Base-by-base conservation (phyloP, 192 early-diverging fungal genomes). In the Coemansia javaensis region DNA sequence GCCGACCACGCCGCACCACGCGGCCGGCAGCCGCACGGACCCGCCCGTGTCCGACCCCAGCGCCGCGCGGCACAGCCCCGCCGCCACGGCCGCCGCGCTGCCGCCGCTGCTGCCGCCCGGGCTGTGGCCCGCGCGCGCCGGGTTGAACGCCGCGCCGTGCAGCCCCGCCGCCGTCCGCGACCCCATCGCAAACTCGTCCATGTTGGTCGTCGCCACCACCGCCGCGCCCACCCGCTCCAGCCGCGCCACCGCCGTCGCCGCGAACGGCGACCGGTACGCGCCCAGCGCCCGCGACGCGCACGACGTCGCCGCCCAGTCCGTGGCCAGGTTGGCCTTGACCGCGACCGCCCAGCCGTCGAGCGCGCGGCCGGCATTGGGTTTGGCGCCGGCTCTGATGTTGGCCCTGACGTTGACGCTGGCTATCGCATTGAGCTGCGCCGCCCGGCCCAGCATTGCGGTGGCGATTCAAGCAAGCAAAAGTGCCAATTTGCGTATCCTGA, bases 121-220 rank as follows among this genome's bases (percentile, higher is more conserved):
- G 6, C 59, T 51, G 16, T 36, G 32, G 5, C 15, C 27, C 1
- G 14, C 15, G 2, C 41, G 6, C 21, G 25, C 32, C 5, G 71
- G 66, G 28, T 75, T 78, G 20, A 16, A 17, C 1, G 66, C 44
- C 7, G 58, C 21, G 23, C 77, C 77, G 34, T 75, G 53, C 8
- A 64, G 51, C 24, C 62, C 58, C 32, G 37, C 61, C 12, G 28
- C 32, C 25, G 24, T 77, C 32, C 56, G 59, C 1, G 76, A 68
- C 68, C 94, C 94, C 92, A 97, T 97, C 13, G 90, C 94, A 82
- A 94, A 97, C 62, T 97, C 92, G 65, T 97, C 94, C 88, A 95
- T 87, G 60, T 95, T 94, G 13, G 85, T 77, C 46, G 90, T 91
- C 17, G 86, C 91, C 4, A 87, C 67, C n/a, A 87, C 65, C 8